Conservation (phyloP, 345 rosid species). For the Pseudoturritis turrita region DNA sequence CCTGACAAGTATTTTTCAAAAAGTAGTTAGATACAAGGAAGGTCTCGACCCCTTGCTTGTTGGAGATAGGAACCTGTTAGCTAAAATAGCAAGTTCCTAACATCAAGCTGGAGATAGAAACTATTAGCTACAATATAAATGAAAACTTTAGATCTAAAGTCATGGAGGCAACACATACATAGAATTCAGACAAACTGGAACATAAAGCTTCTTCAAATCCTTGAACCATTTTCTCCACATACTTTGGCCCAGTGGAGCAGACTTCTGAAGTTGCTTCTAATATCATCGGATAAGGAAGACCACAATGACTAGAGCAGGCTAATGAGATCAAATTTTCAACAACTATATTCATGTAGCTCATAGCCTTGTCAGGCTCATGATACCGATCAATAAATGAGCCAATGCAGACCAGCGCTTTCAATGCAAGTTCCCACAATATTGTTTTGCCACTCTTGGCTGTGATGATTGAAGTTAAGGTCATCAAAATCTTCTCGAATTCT, state of each 20-base stretch:
- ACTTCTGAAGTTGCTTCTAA: slow-evolving; percentile 62
- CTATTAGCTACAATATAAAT: background rate
- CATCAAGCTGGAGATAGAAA: background rate
- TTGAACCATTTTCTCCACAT: slow-evolving; percentile 56
- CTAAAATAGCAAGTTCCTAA: background rate
- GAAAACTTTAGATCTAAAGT: background rate
- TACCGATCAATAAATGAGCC: slow-evolving; percentile 55
- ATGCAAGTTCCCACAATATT: slow-evolving; percentile 55
- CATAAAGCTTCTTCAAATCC: slow-evolving; percentile 57
- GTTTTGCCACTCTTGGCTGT: slow-evolving; percentile 39
- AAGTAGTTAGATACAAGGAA: slow-evolving; percentile 46
- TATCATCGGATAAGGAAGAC: slow-evolving; percentile 49
- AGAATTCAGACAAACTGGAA: slow-evolving; percentile 52
- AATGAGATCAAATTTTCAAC: slow-evolving; percentile 51
- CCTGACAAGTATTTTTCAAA: slow-evolving; percentile 51
- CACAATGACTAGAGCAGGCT: slow-evolving; percentile 40
- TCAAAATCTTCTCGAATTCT: slow-evolving; percentile 62
- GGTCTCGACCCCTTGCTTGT: slow-evolving; percentile 1
- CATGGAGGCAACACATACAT: slow-evolving; percentile 46
- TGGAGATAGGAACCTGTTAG: background rate
- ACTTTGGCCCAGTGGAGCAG: slow-evolving; percentile 47
- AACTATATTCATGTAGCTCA: slow-evolving; percentile 55
- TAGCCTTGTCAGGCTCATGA: slow-evolving; percentile 50
- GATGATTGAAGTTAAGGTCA: slow-evolving; percentile 48
- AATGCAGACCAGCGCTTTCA: slow-evolving; percentile 66